Conservation (phyloP, 2,329 filamentous ascomycete species). For the Fusarium tuaranense region DNA sequence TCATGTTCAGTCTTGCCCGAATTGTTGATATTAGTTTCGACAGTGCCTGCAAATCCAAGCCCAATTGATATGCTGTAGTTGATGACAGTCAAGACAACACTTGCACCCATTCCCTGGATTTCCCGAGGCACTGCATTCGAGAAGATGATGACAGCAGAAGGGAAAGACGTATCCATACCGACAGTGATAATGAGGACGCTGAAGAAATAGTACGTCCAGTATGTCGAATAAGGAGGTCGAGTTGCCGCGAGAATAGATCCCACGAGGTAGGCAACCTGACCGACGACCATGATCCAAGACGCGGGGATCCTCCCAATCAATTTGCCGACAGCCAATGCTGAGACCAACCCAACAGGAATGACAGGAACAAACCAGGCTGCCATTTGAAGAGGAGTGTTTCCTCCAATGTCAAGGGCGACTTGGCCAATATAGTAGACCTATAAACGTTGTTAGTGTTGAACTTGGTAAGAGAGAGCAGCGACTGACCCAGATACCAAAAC, state of each 20-base stretch:
- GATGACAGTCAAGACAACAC: conserved; percentile 13
- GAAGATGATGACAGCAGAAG: conserved; percentile 20
- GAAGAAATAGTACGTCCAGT: conserved; percentile 70
- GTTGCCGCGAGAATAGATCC: conserved; percentile 54
- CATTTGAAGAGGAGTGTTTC: conserved; percentile 54
- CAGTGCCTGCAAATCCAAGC: conserved; percentile 11
- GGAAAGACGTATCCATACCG: conserved; percentile 18
- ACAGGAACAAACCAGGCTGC: conserved; percentile 49
- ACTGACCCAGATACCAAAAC: conserved; percentile 23
- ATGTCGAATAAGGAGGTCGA: conserved; percentile 63
- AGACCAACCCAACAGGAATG: conserved; percentile 55
- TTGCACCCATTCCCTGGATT: conserved; percentile 17
- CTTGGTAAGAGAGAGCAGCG: too few relatives aligned
- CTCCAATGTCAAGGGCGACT: conserved; percentile 52
- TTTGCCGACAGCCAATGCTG: conserved; percentile 53
- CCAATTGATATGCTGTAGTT: conserved; percentile 24
- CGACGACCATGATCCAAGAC: conserved; percentile 53
- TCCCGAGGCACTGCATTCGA: conserved; percentile 9
- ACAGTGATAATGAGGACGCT: conserved; percentile 16
- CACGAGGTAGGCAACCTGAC: conserved; percentile 53
- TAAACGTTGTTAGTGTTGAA: neutral
- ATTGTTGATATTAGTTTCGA: conserved; percentile 11
- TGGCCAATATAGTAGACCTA: conserved; percentile 14
- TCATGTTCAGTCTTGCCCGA: neutral
- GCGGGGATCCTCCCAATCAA: conserved; percentile 45